These are phyloP conservation scores for Paraconiothyrium sp. DNA, from an alignment of 2,329 filamentous ascomycete genomes.

Conservation along the genomic window DNA sequence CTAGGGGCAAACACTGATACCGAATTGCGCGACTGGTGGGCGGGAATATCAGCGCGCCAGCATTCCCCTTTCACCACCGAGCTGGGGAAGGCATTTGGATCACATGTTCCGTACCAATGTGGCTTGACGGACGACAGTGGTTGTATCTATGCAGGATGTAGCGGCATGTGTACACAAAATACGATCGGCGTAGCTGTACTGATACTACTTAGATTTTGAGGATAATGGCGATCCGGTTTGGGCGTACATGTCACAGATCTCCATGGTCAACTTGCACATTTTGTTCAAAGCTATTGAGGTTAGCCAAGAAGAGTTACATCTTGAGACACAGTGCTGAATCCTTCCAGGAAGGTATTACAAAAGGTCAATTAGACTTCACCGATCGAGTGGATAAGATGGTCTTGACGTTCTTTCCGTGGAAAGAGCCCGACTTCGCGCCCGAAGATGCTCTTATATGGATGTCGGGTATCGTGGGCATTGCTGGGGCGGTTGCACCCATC, in stretches of 20 bases:
- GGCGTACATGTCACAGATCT: slow-evolving; percentile 12
- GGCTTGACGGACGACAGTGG: slow-evolving; percentile 9
- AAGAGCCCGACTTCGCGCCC: slow-evolving; percentile 3
- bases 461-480: slow-evolving; percentile 2
- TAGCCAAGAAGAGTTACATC: not conserved
- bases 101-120: slow-evolving; percentile 11
- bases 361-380: slow-evolving; percentile 12
- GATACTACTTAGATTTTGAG: slow-evolving; percentile 3
- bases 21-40: slow-evolving; percentile 8
- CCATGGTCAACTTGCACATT: slow-evolving; percentile 13
- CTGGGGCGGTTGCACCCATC: slow-evolving; percentile 5
- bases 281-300: slow-evolving; percentile 13
- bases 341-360: slow-evolving; percentile 9
- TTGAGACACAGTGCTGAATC: not conserved
- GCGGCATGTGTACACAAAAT: not conserved
- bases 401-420: slow-evolving; percentile 10
- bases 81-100: slow-evolving; percentile 11
- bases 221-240: slow-evolving; percentile 8
- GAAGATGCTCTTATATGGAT: slow-evolving; percentile 12
- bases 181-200: not conserved
- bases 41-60: not conserved
- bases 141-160: slow-evolving; percentile 13
- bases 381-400: slow-evolving; percentile 10
- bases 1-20: slow-evolving; percentile 6
- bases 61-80: slow-evolving; percentile 5